phyloP scores from a whole-genome alignment of 768 basidiomycete species.

The Psilocybe subaeruginosa region DNA sequence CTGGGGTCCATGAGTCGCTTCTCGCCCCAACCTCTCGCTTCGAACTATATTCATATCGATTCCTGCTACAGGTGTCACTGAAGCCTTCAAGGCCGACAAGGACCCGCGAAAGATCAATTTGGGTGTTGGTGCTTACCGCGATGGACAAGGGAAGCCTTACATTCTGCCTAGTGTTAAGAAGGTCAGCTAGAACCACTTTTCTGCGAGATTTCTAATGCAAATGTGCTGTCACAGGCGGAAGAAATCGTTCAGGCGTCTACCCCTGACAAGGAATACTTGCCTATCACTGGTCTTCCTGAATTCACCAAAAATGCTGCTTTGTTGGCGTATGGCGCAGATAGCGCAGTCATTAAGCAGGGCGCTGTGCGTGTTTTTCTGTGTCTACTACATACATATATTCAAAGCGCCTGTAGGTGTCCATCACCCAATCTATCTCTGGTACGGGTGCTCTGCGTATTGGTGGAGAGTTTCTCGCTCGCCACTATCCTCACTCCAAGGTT shows the following conservation, averaged over 20 bases:
- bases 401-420: conserved; percentile 59
- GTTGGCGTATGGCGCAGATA: conserved; percentile 89
- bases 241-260: conserved; percentile 63
- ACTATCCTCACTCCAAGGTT: conserved; percentile 83
- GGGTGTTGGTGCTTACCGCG: conserved; percentile 96
- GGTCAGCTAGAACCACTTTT: conserved; percentile 39
- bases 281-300: conserved; percentile 87
- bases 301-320: conserved; percentile 88
- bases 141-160: conserved; percentile 94
- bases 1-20: conserved; percentile 4
- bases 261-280: conserved; percentile 94
- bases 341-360: conserved; percentile 68
- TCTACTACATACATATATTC: conserved; percentile 5
- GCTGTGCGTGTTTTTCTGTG: conserved; percentile 43
- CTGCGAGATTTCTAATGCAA: conserved; percentile 5
- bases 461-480: conserved; percentile 86
- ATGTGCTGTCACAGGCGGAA: conserved; percentile 61
- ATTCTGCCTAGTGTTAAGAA: conserved; percentile 88
- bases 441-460: conserved; percentile 98
- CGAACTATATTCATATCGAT: conserved; percentile 2
- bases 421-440: conserved; percentile 95
- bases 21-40: background rate
- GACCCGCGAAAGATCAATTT: conserved; percentile 94
- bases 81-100: conserved; percentile 96
- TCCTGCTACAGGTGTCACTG: conserved; percentile 69